A percentile compares a stretch with the other conserved stretches of the same genome.
These are phyloP conservation scores for Alternaria sp. DNA, from an alignment of 2,329 filamentous ascomycete species.

Conservation along the genomic window DNA sequence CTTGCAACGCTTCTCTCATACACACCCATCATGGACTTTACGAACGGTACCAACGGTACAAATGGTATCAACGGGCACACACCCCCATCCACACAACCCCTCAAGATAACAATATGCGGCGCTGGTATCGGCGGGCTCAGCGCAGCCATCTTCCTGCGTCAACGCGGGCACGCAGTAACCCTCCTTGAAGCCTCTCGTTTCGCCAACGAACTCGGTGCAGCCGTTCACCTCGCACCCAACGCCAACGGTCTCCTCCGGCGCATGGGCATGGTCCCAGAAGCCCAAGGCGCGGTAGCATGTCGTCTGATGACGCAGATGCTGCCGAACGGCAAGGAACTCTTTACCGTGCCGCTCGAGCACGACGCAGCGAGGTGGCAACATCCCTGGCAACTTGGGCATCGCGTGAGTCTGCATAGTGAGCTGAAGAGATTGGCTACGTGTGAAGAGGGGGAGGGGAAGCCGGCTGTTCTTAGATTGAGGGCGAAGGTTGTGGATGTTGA, in stretches of 20 bases:
- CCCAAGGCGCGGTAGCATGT: slow-evolving; percentile 45
- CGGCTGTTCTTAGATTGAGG: slow-evolving; percentile 50
- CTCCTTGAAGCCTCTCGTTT: slow-evolving; percentile 58
- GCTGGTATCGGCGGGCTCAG: slow-evolving; percentile 62
- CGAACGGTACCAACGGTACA: slow-evolving; percentile 7
- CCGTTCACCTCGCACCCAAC: slow-evolving; percentile 69
- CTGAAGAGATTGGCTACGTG: slow-evolving; percentile 57
- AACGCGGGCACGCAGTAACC: slow-evolving; percentile 40
- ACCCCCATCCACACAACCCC: slow-evolving; percentile 28
- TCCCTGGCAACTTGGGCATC: slow-evolving; percentile 61
- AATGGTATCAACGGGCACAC: not conserved
- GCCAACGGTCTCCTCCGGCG: slow-evolving; percentile 62
- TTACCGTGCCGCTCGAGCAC: slow-evolving; percentile 45
- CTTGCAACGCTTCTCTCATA: not conserved
- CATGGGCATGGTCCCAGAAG: slow-evolving; percentile 52
- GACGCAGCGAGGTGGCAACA: slow-evolving; percentile 58
- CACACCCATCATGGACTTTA: slow-evolving; percentile 23
- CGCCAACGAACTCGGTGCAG: slow-evolving; percentile 64
- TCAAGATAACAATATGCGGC: slow-evolving; percentile 49
- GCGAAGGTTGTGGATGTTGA: slow-evolving; percentile 56
- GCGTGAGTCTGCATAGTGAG: slow-evolving; percentile 59
- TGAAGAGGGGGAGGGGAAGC: slow-evolving; percentile 42
- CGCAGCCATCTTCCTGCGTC: slow-evolving; percentile 60
- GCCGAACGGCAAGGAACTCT: slow-evolving; percentile 44
- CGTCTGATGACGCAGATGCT: slow-evolving; percentile 48